These are phyloP conservation scores for Termitomyces sp. DNA, from an alignment of 768 basidiomycete genomes.

Conservation along the genomic window DNA sequence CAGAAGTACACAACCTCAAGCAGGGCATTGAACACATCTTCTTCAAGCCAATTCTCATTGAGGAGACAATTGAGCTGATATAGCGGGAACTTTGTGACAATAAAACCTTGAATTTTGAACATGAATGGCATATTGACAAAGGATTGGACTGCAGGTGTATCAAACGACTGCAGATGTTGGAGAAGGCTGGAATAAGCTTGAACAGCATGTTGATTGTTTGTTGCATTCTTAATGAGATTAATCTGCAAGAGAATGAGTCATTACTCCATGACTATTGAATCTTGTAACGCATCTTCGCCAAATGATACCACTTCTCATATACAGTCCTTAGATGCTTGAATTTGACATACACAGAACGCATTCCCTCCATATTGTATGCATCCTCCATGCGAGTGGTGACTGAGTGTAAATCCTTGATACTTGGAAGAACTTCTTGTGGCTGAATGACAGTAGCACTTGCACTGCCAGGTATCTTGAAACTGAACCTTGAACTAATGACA, in stretches of 20 bases:
- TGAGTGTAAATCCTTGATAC: not conserved
- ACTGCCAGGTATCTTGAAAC: not conserved
- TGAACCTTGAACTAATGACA: not conserved
- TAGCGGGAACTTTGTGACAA: slow-evolving; percentile 13
- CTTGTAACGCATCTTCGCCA: not conserved
- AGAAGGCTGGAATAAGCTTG: not conserved
- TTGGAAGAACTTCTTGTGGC: not conserved
- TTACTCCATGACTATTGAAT: not conserved
- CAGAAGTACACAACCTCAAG: slow-evolving; percentile 15
- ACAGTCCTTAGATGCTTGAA: not conserved
- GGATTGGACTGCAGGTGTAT: not conserved
- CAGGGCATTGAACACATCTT: slow-evolving; percentile 19
- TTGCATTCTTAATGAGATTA: not conserved
- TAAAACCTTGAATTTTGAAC: not conserved
- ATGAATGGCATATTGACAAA: not conserved
- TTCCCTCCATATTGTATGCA: not conserved
- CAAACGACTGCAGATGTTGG: not conserved
- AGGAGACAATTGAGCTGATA: slow-evolving; percentile 18
- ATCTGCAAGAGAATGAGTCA: not conserved
- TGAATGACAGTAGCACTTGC: not conserved
- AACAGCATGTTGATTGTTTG: not conserved
- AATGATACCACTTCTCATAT: not conserved
- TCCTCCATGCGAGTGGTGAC: not conserved
- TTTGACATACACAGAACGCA: not conserved
- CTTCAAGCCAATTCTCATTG: slow-evolving; percentile 21